Evolutionary conservation across 164 flowering plant species (phyloP).

Genomic region (Stephania yunnanensis): DNA sequence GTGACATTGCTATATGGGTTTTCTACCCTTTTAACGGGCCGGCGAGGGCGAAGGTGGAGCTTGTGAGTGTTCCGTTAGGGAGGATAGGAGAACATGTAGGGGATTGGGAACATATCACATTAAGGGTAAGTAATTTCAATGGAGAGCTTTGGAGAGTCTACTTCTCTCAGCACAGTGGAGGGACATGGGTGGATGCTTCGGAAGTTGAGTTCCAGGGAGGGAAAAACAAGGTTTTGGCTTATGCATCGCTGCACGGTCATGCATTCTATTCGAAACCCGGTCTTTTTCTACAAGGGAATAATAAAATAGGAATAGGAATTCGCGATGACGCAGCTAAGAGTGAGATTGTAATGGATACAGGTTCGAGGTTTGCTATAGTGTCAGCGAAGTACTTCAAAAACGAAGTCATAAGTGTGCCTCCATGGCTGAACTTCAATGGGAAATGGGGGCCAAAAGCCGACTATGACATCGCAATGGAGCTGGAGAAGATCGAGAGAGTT

Average conservation of each 20-base stretch:
- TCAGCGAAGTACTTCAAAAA: constrained; percentile 29
- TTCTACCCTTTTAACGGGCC: constrained; percentile 80
- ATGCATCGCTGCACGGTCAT: constrained; percentile 48
- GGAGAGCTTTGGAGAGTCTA: constrained; percentile 42
- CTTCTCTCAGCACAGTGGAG: constrained; percentile 37
- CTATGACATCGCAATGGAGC: constrained; percentile 18
- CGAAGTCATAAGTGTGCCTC: constrained; percentile 24
- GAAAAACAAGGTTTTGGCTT: constrained; percentile 29
- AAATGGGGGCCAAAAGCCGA: constrained; percentile 32
- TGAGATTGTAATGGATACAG: constrained; percentile 26
- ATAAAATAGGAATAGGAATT: constrained; percentile 30
- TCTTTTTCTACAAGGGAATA: constrained; percentile 31
- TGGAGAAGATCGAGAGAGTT: constrained; percentile 18
- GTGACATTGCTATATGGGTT: constrained; percentile 68
- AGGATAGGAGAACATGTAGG: constrained; percentile 58
- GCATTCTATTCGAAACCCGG: constrained; percentile 37
- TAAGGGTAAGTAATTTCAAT: constrained; percentile 50
- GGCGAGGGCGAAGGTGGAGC: constrained; percentile 30
- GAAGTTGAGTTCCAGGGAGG: constrained; percentile 37
- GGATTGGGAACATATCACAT: constrained; percentile 52
- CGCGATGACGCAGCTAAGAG: constrained; percentile 40
- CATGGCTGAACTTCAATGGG: constrained; percentile 29
- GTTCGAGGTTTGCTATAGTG: constrained; percentile 20
- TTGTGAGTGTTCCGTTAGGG: constrained; percentile 31
- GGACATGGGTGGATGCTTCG: constrained; percentile 36